Evolutionary conservation across 305 asterid species (phyloP).

Genomic region (Rubia occidens): DNA sequence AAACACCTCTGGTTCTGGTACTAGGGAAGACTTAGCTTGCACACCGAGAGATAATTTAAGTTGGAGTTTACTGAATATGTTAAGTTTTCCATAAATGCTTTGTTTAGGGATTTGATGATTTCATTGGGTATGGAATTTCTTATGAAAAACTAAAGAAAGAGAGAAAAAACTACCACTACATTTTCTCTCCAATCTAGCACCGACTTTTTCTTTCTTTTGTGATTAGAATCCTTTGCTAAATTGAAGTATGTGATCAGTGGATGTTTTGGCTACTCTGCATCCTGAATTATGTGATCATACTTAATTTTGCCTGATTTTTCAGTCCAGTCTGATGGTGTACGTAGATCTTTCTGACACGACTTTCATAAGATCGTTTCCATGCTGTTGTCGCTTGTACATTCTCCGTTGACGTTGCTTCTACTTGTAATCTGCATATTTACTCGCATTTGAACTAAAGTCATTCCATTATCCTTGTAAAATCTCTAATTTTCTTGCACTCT

Average conservation of each 20-base stretch:
- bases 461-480: too few species aligned
- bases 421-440: too few species aligned
- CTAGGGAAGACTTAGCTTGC: neutral
- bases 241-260: neutral
- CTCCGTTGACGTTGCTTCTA: too few species aligned
- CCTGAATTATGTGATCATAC: neutral
- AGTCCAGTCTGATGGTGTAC: neutral
- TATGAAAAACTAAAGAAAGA: neutral
- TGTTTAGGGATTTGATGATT: neutral
- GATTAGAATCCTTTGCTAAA: neutral
- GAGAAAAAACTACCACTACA: neutral
- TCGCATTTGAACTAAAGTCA: too few species aligned
- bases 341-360: slow-evolving; percentile 7
- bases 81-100: neutral
- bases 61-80: neutral
- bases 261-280: slow-evolving; percentile 3
- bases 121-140: neutral
- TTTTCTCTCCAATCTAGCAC: neutral
- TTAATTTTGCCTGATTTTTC: neutral
- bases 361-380: neutral
- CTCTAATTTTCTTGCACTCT: too few species aligned
- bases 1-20: neutral
- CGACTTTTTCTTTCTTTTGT: neutral
- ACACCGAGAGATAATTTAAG: neutral
- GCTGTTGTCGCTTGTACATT: too few species aligned